These are phyloP conservation scores for Stachybotrys elegans DNA, from an alignment of 2,329 filamentous ascomycete genomes.

Conservation along the genomic window DNA sequence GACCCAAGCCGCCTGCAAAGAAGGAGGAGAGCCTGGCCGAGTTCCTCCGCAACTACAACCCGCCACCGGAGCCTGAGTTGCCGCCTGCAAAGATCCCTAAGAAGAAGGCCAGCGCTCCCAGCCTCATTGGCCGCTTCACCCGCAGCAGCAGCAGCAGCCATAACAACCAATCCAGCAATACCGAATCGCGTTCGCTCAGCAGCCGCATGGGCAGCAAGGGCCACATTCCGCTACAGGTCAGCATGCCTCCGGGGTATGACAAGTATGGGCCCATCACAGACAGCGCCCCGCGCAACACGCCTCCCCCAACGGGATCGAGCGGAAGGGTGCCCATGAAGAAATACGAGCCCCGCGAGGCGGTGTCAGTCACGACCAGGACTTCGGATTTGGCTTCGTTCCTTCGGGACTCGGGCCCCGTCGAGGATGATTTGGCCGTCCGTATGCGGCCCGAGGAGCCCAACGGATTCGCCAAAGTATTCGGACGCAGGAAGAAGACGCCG, in stretches of 20 bases:
- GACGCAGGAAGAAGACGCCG: slow-evolving; percentile 42
- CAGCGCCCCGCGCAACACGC: slow-evolving; percentile 13
- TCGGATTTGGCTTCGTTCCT: slow-evolving; percentile 70
- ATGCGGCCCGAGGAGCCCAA: slow-evolving; percentile 29
- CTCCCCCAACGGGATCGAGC: slow-evolving; percentile 19
- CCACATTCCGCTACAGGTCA: slow-evolving; percentile 50
- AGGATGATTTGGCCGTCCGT: slow-evolving; percentile 22
- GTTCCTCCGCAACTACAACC: slow-evolving; percentile 65
- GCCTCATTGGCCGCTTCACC: slow-evolving; percentile 56
- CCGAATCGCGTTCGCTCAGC: slow-evolving; percentile 28
- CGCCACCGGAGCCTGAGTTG: slow-evolving; percentile 48
- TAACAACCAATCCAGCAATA: slow-evolving; percentile 17
- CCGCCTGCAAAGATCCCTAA: slow-evolving; percentile 38
- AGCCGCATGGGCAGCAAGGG: slow-evolving; percentile 34
- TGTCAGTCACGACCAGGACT: slow-evolving; percentile 47
- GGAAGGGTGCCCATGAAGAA: slow-evolving; percentile 49
- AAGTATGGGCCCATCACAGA: slow-evolving; percentile 29
- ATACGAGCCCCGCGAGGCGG: slow-evolving; percentile 52
- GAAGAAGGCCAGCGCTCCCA: slow-evolving; percentile 61
- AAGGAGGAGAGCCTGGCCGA: slow-evolving; percentile 68
- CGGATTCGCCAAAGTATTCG: slow-evolving; percentile 43
- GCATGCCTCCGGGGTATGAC: slow-evolving; percentile 40
- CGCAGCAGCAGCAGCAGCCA: slow-evolving; percentile 28
- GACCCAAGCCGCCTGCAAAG: slow-evolving; percentile 26
- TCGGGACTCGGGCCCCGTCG: slow-evolving; percentile 61